phyloP scores from a whole-genome alignment of 345 rosid genomes.

The Raphanus sativus region DNA sequence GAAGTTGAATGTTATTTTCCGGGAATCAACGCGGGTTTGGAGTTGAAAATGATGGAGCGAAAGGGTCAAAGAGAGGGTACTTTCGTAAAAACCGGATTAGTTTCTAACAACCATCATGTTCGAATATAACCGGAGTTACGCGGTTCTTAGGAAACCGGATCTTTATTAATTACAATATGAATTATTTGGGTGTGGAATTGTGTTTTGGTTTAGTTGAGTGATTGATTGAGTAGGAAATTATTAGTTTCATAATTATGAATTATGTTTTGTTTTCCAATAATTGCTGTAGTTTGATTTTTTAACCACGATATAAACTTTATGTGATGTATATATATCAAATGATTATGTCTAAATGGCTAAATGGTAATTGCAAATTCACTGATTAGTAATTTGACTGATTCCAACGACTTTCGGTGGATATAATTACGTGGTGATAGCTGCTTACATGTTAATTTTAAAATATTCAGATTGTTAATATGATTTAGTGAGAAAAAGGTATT shows the following conservation, averaged over 20 bases:
- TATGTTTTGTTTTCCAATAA: not conserved
- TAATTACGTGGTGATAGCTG: not conserved
- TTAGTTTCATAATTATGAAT: not conserved
- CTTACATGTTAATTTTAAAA: not conserved
- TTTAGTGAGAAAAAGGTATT: not conserved
- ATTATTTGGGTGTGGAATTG: not conserved
- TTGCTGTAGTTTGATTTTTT: not conserved
- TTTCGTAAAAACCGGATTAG: slow-evolving; percentile 4
- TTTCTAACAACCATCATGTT: not conserved
- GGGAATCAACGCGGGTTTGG: slow-evolving; percentile 40
- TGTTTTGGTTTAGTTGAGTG: not conserved
- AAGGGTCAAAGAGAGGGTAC: slow-evolving; percentile 32
- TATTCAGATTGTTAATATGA: not conserved
- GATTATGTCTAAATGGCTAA: not conserved
- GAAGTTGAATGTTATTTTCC: slow-evolving; percentile 28
- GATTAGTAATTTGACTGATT: not conserved
- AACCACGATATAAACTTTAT: not conserved
- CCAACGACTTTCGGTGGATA: not conserved
- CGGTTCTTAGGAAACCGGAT: slow-evolving; percentile 19
- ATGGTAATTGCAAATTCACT: not conserved
- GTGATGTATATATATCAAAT: not conserved
- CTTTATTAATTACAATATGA: not conserved
- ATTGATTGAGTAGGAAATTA: not conserved
- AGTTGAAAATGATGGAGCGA: slow-evolving; percentile 32
- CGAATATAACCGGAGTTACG: slow-evolving; percentile 17